Percentiles rank a stretch among this genome's conserved stretches.
These are phyloP conservation scores for Hypoxylon intermedium DNA, from an alignment of 495 filamentous ascomycete species.

Conservation along the genomic window DNA sequence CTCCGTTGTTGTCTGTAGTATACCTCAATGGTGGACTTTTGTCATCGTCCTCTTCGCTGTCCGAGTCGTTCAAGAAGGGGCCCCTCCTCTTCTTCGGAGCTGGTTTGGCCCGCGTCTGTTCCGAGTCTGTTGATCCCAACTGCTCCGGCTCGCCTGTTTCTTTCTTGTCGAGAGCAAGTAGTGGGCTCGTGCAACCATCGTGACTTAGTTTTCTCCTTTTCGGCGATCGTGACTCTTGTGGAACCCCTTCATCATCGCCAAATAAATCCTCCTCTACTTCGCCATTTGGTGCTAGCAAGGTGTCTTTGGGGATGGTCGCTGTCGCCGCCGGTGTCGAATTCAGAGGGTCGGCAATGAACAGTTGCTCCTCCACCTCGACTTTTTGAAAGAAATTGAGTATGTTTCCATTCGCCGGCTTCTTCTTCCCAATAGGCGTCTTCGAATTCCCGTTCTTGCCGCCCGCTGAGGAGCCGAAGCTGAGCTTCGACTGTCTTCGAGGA, in stretches of 20 bases:
- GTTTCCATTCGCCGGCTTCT: constrained; percentile 65
- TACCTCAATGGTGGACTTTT: constrained; percentile 6
- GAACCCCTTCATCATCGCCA: constrained; percentile 18
- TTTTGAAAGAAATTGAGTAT: constrained; percentile 61
- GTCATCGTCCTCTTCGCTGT: constrained; percentile 64
- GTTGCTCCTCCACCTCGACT: constrained; percentile 43
- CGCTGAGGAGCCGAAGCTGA: constrained; percentile 31
- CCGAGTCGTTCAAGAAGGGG: constrained; percentile 73
- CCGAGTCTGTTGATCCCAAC: background rate
- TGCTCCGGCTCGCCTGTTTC: constrained; percentile 2
- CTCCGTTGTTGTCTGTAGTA: constrained; percentile 9
- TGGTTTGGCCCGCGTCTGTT: constrained; percentile 16
- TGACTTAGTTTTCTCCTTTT: constrained; percentile 43
- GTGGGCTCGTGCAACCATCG: background rate
- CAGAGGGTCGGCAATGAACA: constrained; percentile 33
- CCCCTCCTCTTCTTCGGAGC: constrained; percentile 43
- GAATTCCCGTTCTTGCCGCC: constrained; percentile 16
- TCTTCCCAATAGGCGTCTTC: constrained; percentile 33
- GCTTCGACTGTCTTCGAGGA: constrained; percentile 37
- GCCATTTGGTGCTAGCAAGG: background rate
- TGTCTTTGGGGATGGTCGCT: no score
- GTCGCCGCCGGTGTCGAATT: background rate
- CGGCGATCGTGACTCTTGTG: constrained; percentile 24
- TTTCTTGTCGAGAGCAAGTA: background rate
- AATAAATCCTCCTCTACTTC: constrained; percentile 34